Conservation (phyloP, 371 early-diverging fungal genomes). For the Mucor plumbeus region DNA sequence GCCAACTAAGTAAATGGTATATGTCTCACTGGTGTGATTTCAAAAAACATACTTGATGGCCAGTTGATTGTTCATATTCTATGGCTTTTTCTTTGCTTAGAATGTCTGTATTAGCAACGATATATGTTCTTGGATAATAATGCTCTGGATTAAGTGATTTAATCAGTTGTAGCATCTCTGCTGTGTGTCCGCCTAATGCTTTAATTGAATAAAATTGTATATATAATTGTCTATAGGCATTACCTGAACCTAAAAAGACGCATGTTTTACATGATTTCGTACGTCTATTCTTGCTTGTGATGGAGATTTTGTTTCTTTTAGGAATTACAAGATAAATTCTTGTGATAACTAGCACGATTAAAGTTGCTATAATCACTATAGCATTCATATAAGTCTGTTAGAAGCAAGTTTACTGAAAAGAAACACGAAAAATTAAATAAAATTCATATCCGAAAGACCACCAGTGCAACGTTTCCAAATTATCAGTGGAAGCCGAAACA, state of each 20-base stretch:
- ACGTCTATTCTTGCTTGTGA: not conserved
- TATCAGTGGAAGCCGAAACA: no score
- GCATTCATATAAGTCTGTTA: not conserved
- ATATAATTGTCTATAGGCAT: constrained; percentile 8
- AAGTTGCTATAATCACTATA: not conserved
- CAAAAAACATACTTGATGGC: not conserved
- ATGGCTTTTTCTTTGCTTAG: constrained; percentile 62
- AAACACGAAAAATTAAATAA: constrained; percentile 10
- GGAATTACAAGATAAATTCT: constrained; percentile 19
- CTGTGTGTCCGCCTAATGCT: constrained; percentile 72
- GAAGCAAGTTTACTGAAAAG: constrained; percentile 3
- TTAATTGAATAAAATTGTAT: not conserved
- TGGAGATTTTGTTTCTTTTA: not conserved
- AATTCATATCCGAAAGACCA: no score
- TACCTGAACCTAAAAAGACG: constrained; percentile 57
- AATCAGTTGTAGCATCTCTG: constrained; percentile 80
- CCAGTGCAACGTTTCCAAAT: no score
- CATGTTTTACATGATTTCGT: constrained; percentile 26
- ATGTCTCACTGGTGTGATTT: no score
- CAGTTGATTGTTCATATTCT: constrained; percentile 46
- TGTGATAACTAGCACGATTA: constrained; percentile 1
- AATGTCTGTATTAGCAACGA: constrained; percentile 64
- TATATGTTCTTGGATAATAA: constrained; percentile 68
- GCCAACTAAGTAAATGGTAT: not conserved
- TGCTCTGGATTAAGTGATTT: constrained; percentile 45